Conservation (phyloP, 2,329 filamentous ascomycete genomes). For the Thielaviopsis ethacetica region DNA sequence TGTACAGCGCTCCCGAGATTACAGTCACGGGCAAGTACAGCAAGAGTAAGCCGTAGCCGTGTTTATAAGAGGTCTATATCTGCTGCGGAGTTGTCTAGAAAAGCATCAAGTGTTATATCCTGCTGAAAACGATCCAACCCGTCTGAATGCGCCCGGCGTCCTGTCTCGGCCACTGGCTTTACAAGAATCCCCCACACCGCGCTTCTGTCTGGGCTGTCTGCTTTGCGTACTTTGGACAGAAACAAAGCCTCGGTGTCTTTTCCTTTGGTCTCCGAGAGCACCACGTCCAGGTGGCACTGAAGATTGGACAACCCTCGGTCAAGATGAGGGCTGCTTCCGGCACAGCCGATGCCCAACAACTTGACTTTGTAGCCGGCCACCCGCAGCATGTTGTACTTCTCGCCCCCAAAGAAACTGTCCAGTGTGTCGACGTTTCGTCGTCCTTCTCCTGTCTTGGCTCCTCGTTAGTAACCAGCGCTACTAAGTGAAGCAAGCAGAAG, state of each 20-base stretch:
- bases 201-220: not conserved
- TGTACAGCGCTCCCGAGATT: slow-evolving; percentile 15
- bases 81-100: not conserved
- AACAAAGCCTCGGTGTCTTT: not conserved
- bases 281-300: not conserved
- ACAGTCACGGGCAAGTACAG: slow-evolving; percentile 2
- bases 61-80: not conserved
- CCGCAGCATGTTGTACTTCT: not conserved
- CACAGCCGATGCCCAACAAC: not conserved
- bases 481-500: too few relatives aligned
- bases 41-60: not conserved
- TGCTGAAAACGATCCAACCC: not conserved
- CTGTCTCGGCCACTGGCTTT: not conserved
- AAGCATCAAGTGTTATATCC: not conserved
- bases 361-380: not conserved
- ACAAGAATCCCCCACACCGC: not conserved
- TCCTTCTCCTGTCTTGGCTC: too few relatives aligned
- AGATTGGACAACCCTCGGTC: not conserved
- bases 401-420: too few relatives aligned
- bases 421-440: too few relatives aligned
- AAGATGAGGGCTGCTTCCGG: not conserved
- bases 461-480: too few relatives aligned
- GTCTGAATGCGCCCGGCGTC: not conserved
- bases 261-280: not conserved
- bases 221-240: not conserved